phyloP scores from a whole-genome alignment of 306 rosid genomes.

The Begonia peltatifolia region DNA sequence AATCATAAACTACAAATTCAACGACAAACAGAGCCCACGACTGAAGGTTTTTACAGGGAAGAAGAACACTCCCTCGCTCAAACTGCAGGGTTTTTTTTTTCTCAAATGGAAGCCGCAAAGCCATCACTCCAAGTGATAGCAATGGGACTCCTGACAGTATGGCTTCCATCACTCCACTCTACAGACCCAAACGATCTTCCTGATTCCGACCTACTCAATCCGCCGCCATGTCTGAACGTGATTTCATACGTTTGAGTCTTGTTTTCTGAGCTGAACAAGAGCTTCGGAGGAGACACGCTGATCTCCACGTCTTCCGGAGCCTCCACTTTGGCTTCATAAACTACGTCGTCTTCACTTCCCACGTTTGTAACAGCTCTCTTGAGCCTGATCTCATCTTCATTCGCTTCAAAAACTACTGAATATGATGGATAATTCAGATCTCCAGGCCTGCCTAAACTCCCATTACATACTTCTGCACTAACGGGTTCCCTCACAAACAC shows the following conservation, averaged over 20 bases:
- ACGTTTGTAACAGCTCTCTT: conserved; percentile 62
- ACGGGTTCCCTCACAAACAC: conserved; percentile 40
- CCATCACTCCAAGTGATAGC: conserved; percentile 38
- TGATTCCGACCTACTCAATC: conserved; percentile 7
- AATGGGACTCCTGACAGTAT: conserved; percentile 62
- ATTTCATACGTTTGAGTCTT: conserved; percentile 43
- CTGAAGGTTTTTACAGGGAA: no score
- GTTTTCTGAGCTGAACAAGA: conserved; percentile 38
- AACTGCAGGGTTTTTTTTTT: no score
- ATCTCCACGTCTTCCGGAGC: conserved; percentile 54
- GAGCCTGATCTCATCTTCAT: conserved; percentile 26
- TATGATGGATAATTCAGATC: conserved; percentile 86
- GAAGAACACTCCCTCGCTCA: no score
- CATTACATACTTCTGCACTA: conserved; percentile 27
- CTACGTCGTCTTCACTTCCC: conserved; percentile 42
- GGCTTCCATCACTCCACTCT: conserved; percentile 70
- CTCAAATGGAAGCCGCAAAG: conserved; percentile 37
- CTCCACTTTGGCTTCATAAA: conserved; percentile 44
- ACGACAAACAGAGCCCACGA: no score
- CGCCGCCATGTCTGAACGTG: conserved; percentile 19
- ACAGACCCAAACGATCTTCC: conserved; percentile 39
- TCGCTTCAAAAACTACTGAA: conserved; percentile 30
- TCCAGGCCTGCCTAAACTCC: conserved; percentile 34
- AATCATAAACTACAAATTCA: no score
- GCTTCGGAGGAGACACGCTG: conserved; percentile 36